Base-by-base conservation (phyloP, 805 yeast species). In the Nakazawaea pomicola region DNA sequence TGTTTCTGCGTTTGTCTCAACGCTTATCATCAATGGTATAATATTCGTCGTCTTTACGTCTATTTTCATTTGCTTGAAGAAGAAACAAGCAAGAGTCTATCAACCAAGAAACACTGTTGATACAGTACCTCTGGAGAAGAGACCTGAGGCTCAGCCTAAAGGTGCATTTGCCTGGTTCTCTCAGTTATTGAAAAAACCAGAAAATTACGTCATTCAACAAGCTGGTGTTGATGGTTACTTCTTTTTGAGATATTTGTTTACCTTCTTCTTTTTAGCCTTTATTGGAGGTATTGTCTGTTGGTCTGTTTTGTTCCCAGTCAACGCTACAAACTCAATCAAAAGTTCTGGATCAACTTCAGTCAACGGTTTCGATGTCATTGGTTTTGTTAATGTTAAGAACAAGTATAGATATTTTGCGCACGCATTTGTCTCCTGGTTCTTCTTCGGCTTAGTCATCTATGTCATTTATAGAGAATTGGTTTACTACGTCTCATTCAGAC, bases 171-270 rank as follows among this genome's bases (percentile, higher is more conserved):
- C 62, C 4, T 85, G 93, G 93, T 49, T 80, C 6, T 53, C 68
- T 2, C 65, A 60, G 41, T 43, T 83, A 17, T 50, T 79, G 45
- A 47, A 62, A 4, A 74, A 73, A 55, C 82, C 88, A 1, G 81
- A 79, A 46, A 57, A 77, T 1, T 83, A 69, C 58, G 50, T 80
- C 31, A 67, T 85, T 51, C 90, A 83, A 61, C 80, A 81, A 47
- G 65, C 81, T 29, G 85, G 90, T 40, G 58, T 78, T 24, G 95
- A 85, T 60, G 93, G 93, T 2, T 85, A 81, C 57, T 79, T 85
- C 56, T 84, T 79, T 55, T 59, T 83, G 38, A 69, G 95, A 47
- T 84, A 74, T 53, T 52, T 85, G 42, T 70, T 75, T 33, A 71
- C 78, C 21, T 77, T 80, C 46, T 69, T 72, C 4, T 48, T 68